phyloP scores from a whole-genome alignment of 2,329 filamentous ascomycete species.

The Venturia oleaginea region DNA sequence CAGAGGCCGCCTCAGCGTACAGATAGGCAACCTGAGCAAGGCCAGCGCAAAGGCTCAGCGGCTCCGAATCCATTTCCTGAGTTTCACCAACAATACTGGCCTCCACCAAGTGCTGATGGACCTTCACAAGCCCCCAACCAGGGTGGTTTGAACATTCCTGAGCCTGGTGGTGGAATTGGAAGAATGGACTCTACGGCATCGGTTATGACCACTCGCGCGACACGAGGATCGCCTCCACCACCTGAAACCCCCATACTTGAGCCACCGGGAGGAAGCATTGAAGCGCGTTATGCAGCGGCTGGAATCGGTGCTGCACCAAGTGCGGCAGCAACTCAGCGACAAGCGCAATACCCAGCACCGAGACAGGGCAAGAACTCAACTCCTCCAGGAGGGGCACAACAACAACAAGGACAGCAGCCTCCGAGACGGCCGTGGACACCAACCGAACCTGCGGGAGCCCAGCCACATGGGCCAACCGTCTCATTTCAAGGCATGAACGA shows the following conservation, averaged over 20 bases:
- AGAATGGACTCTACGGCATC: constrained; percentile 75
- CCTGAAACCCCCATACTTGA: constrained; percentile 83
- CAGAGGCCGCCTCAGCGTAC: constrained; percentile 47
- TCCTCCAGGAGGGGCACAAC: constrained; percentile 29
- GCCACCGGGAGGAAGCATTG: constrained; percentile 70
- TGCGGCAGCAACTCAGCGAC: constrained; percentile 70
- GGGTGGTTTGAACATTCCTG: constrained; percentile 41
- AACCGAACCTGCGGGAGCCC: constrained; percentile 77
- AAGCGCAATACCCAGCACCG: constrained; percentile 59
- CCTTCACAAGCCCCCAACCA: constrained; percentile 15
- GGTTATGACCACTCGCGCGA: constrained; percentile 84
- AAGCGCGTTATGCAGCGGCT: constrained; percentile 82
- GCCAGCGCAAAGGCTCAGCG: constrained; percentile 17
- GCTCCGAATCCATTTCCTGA: constrained; percentile 38
- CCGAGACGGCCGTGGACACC: constrained; percentile 78
- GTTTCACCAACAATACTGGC: constrained; percentile 55
- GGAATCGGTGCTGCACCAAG: constrained; percentile 69
- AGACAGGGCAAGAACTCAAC: constrained; percentile 34
- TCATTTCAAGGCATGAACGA: constrained; percentile 82
- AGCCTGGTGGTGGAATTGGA: constrained; percentile 43
- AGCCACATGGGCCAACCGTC: constrained; percentile 80
- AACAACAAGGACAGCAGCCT: constrained; percentile 29
- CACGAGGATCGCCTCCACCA: constrained; percentile 84
- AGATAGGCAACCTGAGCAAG: constrained; percentile 22
- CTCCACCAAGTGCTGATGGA: constrained; percentile 35